Conservation (phyloP, 495 filamentous ascomycete genomes). For the Aspergillus bridgeri region DNA sequence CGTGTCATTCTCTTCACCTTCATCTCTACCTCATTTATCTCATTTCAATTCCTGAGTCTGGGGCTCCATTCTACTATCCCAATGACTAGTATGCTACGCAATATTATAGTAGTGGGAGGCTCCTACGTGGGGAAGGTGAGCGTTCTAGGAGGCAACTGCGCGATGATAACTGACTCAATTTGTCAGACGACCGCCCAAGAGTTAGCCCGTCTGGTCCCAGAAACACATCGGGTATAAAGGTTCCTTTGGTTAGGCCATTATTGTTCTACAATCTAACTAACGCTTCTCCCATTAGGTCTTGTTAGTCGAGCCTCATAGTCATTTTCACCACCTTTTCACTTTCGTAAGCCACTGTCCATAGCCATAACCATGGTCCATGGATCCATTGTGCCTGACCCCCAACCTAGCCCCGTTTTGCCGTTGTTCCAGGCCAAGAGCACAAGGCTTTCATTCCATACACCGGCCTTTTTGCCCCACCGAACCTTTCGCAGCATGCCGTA, state of each 20-base stretch:
- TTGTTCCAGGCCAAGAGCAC: conserved; percentile 47
- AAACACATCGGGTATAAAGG: conserved; percentile 33
- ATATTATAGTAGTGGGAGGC: conserved; percentile 42
- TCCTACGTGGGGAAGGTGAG: conserved; percentile 41
- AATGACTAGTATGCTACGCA: conserved; percentile 28
- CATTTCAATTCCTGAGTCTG: no score
- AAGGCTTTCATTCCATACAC: conserved; percentile 56
- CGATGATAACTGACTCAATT: conserved; percentile 5
- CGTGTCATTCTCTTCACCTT: neutral
- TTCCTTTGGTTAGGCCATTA: neutral
- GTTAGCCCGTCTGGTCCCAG: conserved; percentile 33
- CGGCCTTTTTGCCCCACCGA: conserved; percentile 33
- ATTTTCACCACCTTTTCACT: conserved; percentile 53
- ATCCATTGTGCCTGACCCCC: neutral
- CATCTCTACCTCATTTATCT: neutral
- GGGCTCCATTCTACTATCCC: neutral
- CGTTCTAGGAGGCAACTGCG: neutral
- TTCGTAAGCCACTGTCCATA: conserved; percentile 42
- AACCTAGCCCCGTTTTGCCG: conserved; percentile 47
- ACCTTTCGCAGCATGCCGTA: conserved; percentile 33
- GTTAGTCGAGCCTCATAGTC: conserved; percentile 48
- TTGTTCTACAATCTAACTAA: neutral
- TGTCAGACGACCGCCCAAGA: conserved; percentile 35
- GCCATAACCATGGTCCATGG: neutral
- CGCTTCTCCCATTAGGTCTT: conserved; percentile 34